These are phyloP conservation scores for Monilinia vaccinii-corymbosi DNA, from an alignment of 2,329 filamentous ascomycete species.

Conservation along the genomic window DNA sequence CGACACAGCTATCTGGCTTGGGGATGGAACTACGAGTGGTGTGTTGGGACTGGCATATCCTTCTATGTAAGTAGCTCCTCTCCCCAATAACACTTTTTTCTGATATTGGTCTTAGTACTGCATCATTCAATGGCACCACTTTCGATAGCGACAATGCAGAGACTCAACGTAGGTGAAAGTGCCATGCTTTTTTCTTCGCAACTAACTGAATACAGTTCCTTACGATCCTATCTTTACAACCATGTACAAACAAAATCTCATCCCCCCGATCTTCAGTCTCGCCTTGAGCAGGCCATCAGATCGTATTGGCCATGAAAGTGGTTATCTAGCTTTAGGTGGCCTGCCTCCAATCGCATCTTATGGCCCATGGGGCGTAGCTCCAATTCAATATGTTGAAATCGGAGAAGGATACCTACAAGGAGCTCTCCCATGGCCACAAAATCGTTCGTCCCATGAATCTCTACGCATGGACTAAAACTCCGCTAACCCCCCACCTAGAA, in stretches of 20 bases:
- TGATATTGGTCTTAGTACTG: background rate
- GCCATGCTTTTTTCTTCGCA: background rate
- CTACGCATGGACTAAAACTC: background rate
- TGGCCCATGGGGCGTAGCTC: constrained; percentile 9
- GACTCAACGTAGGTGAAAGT: background rate
- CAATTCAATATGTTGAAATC: constrained; percentile 12
- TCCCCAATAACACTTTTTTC: background rate
- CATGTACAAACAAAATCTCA: constrained; percentile 37
- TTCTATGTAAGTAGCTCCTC: constrained; percentile 27
- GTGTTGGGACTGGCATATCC: constrained; percentile 44
- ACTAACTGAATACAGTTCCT: constrained; percentile 8
- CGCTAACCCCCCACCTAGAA: background rate
- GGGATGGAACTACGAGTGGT: constrained; percentile 38
- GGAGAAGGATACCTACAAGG: constrained; percentile 2
- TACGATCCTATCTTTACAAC: constrained; percentile 44
- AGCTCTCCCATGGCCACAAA: constrained; percentile 7
- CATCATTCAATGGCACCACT: constrained; percentile 7
- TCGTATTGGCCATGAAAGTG: constrained; percentile 29
- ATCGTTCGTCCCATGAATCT: background rate
- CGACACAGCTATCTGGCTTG: constrained; percentile 34
- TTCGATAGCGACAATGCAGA: constrained; percentile 5
- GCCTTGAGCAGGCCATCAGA: constrained; percentile 30
- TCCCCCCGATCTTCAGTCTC: constrained; percentile 40
- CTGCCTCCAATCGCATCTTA: constrained; percentile 34
- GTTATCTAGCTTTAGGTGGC: constrained; percentile 41